Evolutionary conservation across 2,329 filamentous ascomycete species (phyloP).

Genomic region (Neoascochyta sp.): DNA sequence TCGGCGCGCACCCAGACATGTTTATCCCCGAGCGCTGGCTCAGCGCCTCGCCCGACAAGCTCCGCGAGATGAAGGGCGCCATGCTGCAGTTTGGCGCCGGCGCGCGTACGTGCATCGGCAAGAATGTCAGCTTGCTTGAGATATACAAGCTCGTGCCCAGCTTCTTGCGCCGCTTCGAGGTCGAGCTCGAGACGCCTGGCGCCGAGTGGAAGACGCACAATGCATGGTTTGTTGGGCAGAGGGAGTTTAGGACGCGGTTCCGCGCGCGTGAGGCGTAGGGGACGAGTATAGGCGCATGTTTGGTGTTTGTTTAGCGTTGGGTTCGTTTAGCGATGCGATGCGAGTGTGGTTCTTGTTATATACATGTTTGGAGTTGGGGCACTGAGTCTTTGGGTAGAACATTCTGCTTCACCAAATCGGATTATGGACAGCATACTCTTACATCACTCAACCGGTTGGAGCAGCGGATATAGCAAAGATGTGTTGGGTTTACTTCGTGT

Average conservation of each 20-base stretch:
- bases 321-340: too few species aligned
- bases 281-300: too few species aligned
- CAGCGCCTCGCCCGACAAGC: constrained; percentile 51
- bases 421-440: too few species aligned
- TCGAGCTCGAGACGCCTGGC: constrained; percentile 40
- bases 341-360: too few species aligned
- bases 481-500: too few species aligned
- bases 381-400: too few species aligned
- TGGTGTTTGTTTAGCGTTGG: too few species aligned
- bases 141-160: constrained; percentile 52
- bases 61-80: constrained; percentile 64
- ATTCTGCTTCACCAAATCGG: too few species aligned
- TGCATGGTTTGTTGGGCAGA: constrained; percentile 53
- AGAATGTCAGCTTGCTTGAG: constrained; percentile 49
- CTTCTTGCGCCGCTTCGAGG: constrained; percentile 63
- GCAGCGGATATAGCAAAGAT: too few species aligned
- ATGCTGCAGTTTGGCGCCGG: constrained; percentile 74
- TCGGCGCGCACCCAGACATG: constrained; percentile 62
- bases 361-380: too few species aligned
- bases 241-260: constrained; percentile 45
- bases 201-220: constrained; percentile 49
- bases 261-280: constrained; percentile 23
- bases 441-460: too few species aligned
- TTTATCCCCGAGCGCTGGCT: constrained; percentile 69
- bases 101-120: constrained; percentile 63